These are phyloP conservation scores for Trametes maxima DNA, from an alignment of 768 basidiomycete genomes.

Conservation along the genomic window DNA sequence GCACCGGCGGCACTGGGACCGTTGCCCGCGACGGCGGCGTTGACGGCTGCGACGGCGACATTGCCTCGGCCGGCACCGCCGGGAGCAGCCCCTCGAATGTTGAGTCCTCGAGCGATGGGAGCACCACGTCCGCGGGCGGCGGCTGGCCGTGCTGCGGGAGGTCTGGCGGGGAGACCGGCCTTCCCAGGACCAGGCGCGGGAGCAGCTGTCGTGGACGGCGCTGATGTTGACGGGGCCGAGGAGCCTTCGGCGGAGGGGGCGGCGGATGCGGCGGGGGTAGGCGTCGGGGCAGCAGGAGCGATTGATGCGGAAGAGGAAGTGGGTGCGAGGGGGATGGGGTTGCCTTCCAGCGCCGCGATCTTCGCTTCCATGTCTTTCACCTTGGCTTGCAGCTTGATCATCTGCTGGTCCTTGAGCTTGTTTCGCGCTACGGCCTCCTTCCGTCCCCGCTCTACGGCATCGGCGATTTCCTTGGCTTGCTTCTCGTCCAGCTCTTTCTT, in stretches of 20 bases:
- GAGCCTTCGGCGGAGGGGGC: background rate
- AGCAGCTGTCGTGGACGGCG: conserved; percentile 18
- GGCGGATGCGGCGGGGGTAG: background rate
- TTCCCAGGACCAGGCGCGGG: conserved; percentile 33
- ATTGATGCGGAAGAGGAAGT: background rate
- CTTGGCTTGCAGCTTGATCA: conserved; percentile 59
- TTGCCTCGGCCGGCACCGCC: conserved; percentile 34
- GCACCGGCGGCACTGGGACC: conserved; percentile 54
- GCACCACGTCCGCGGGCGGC: conserved; percentile 34
- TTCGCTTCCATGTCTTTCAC: conserved; percentile 72
- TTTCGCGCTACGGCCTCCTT: conserved; percentile 61
- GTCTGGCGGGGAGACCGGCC: conserved; percentile 26
- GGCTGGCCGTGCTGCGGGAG: conserved; percentile 37
- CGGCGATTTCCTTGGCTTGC: conserved; percentile 58
- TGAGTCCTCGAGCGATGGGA: conserved; percentile 30
- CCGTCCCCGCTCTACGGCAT: conserved; percentile 71
- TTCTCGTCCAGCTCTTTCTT: conserved; percentile 55
- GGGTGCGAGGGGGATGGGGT: conserved; percentile 40
- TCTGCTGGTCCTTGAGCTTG: conserved; percentile 71
- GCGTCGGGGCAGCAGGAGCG: conserved; percentile 1
- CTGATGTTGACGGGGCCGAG: conserved; percentile 14
- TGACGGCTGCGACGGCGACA: conserved; percentile 30
- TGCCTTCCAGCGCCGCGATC: conserved; percentile 57
- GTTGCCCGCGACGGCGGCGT: conserved; percentile 32
- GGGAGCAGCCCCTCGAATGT: conserved; percentile 28